Evolutionary conservation across 805 yeast species (phyloP).

Genomic region (Cyberlindnera mrakii): DNA sequence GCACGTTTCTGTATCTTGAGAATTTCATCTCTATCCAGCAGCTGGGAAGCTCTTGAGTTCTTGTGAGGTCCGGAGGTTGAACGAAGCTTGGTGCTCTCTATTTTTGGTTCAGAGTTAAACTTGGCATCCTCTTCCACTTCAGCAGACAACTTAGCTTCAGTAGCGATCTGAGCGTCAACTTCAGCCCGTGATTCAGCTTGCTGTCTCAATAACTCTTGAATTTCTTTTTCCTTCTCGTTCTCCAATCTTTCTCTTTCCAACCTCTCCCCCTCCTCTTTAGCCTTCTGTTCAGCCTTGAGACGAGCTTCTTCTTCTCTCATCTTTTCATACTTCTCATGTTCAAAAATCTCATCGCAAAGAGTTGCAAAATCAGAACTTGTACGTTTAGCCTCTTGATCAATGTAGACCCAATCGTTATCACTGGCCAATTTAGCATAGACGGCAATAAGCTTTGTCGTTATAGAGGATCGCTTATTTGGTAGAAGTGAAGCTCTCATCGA

Average conservation of each 20-base stretch:
- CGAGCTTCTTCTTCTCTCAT: constrained; percentile 35
- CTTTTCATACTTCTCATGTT: constrained; percentile 60
- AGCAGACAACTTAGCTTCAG: constrained; percentile 9
- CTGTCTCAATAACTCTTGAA: constrained; percentile 21
- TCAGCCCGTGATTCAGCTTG: constrained; percentile 15
- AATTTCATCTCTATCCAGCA: constrained; percentile 22
- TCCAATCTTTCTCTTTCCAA: constrained; percentile 11
- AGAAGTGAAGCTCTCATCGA: constrained; percentile 32
- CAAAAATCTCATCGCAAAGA: constrained; percentile 70
- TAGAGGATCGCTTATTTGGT: constrained; percentile 56
- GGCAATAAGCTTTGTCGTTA: constrained; percentile 63
- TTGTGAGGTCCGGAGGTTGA: constrained; percentile 33
- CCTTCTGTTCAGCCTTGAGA: constrained; percentile 42
- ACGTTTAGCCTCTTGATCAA: constrained; percentile 68
- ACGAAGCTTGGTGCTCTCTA: constrained; percentile 22
- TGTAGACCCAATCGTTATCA: constrained; percentile 57
- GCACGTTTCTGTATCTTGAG: constrained; percentile 30
- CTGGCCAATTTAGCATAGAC: constrained; percentile 67
- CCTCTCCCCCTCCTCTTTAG: constrained; percentile 19
- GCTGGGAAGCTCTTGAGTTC: constrained; percentile 14
- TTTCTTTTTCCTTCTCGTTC: constrained; percentile 10
- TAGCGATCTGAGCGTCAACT: constrained; percentile 3
- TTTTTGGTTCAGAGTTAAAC: constrained; percentile 9
- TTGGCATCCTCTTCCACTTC: constrained; percentile 17
- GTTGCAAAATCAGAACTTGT: constrained; percentile 76